phyloP scores from a whole-genome alignment of 2,329 filamentous ascomycete genomes.

The Laburnicola sp. region DNA sequence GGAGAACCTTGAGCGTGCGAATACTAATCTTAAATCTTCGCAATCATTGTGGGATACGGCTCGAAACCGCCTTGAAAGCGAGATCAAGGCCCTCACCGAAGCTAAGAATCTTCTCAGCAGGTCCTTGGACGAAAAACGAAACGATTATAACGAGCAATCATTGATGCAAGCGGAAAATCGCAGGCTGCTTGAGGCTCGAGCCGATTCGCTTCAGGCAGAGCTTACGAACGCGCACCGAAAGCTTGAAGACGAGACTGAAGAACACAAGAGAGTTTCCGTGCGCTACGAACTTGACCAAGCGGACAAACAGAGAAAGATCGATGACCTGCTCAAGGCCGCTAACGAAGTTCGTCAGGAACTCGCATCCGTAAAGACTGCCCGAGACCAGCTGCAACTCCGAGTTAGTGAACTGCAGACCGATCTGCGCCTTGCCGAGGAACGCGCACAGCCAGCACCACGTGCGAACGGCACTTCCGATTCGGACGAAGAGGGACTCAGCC shows the following conservation, averaged over 20 bases:
- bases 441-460: slow-evolving; percentile 72
- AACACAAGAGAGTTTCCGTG: slow-evolving; percentile 77
- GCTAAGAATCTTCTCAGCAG: slow-evolving; percentile 84
- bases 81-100: slow-evolving; percentile 81
- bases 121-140: slow-evolving; percentile 81
- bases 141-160: slow-evolving; percentile 88
- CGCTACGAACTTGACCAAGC: slow-evolving; percentile 89
- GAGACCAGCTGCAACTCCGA: slow-evolving; percentile 84
- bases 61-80: slow-evolving; percentile 82
- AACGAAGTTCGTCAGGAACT: slow-evolving; percentile 84
- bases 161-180: slow-evolving; percentile 79
- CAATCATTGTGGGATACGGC: slow-evolving; percentile 95
- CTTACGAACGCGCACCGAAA: slow-evolving; percentile 78
- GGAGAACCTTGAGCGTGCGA: slow-evolving; percentile 88
- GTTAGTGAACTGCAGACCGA: slow-evolving; percentile 90
- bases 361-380: slow-evolving; percentile 79
- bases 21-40: slow-evolving; percentile 89
- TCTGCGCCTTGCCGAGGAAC: slow-evolving; percentile 85
- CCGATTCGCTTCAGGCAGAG: slow-evolving; percentile 79
- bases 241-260: slow-evolving; percentile 79
- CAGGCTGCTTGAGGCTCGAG: slow-evolving; percentile 74
- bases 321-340: slow-evolving; percentile 82
- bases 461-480: slow-evolving; percentile 50
- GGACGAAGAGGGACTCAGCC: slow-evolving; percentile 61
- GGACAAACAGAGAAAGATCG: slow-evolving; percentile 86